Percentiles rank a stretch among this genome's conserved stretches.
These are phyloP conservation scores for Coprinopsis marcescibilis DNA, from an alignment of 768 basidiomycete species.

Conservation along the genomic window DNA sequence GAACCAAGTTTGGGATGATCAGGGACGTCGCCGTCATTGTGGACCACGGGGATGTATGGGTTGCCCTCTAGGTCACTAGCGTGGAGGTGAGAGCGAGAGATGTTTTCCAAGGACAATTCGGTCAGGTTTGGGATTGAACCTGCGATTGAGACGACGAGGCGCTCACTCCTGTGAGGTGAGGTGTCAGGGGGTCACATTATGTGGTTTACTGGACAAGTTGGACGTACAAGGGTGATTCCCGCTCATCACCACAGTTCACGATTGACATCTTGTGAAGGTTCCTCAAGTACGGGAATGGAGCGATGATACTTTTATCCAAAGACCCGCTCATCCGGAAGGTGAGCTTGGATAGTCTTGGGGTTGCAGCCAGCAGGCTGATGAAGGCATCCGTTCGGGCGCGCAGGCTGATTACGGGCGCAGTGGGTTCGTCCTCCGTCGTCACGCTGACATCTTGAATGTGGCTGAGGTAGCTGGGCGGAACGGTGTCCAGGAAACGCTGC, in stretches of 20 bases:
- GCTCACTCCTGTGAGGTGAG: conserved; percentile 47
- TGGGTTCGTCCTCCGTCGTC: conserved; percentile 24
- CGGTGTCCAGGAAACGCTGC: conserved; percentile 45
- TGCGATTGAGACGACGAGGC: conserved; percentile 64
- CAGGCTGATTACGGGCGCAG: conserved; percentile 15
- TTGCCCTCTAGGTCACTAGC: conserved; percentile 51
- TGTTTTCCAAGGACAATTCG: conserved; percentile 53
- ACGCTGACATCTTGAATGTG: conserved; percentile 52
- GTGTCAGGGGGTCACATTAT: conserved; percentile 6
- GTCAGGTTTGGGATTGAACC: conserved; percentile 50
- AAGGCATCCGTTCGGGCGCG: conserved; percentile 40
- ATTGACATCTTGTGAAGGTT: conserved; percentile 43
- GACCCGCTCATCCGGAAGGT: conserved; percentile 44
- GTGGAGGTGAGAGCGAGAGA: conserved; percentile 63
- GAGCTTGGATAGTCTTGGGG: conserved; percentile 43
- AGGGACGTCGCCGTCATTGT: conserved; percentile 57
- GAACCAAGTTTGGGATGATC: conserved; percentile 47
- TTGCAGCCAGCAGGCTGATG: conserved; percentile 43
- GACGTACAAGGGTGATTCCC: conserved; percentile 39
- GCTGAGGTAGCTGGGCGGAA: conserved; percentile 48
- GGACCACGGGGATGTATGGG: conserved; percentile 55
- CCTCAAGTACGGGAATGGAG: conserved; percentile 39
- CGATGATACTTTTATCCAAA: conserved; percentile 41
- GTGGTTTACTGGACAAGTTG: conserved; percentile 6
- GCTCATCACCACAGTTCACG: conserved; percentile 39